A percentile compares a stretch with the other conserved stretches of the same genome.
These are phyloP conservation scores for Syncephalastrum sp. DNA, from an alignment of 371 early-diverging fungal species.

Conservation along the genomic window DNA sequence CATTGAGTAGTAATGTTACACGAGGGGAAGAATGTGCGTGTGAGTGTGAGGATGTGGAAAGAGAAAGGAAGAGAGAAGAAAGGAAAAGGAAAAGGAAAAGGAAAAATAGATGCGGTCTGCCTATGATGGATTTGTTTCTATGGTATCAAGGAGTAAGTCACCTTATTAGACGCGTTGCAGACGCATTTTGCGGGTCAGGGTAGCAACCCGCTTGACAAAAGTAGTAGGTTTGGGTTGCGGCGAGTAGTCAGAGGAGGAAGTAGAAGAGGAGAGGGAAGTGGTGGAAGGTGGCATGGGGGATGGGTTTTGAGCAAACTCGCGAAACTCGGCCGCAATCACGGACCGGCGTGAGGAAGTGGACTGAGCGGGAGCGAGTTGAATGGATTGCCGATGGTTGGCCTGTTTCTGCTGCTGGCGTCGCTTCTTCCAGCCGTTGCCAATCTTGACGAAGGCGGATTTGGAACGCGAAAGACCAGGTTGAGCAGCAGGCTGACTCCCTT, in stretches of 20 bases:
- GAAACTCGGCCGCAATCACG: too few species aligned
- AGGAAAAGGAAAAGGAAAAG: background rate
- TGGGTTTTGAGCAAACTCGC: too few species aligned
- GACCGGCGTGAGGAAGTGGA: too few species aligned
- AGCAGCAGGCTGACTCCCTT: background rate
- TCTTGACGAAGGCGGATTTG: conserved; percentile 34
- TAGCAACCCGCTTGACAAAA: conserved; percentile 43
- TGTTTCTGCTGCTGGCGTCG: conserved; percentile 5
- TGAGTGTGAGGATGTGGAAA: background rate
- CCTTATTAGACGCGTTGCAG: conserved; percentile 15
- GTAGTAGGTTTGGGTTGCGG: conserved; percentile 5
- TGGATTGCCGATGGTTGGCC: background rate
- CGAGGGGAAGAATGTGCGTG: background rate
- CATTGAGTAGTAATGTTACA: conserved; percentile 1
- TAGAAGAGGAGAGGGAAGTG: too few species aligned
- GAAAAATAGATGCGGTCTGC: too few species aligned
- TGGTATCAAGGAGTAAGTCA: background rate
- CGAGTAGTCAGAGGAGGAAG: too few species aligned
- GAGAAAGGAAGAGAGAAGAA: too few species aligned
- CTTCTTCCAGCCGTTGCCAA: conserved; percentile 27
- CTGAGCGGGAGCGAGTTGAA: background rate
- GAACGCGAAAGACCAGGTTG: conserved; percentile 10
- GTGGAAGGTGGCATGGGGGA: too few species aligned
- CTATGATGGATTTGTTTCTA: too few species aligned
- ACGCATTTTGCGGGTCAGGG: conserved; percentile 29